phyloP scores from a whole-genome alignment of 768 basidiomycete species.

The Dentipellis sp. region DNA sequence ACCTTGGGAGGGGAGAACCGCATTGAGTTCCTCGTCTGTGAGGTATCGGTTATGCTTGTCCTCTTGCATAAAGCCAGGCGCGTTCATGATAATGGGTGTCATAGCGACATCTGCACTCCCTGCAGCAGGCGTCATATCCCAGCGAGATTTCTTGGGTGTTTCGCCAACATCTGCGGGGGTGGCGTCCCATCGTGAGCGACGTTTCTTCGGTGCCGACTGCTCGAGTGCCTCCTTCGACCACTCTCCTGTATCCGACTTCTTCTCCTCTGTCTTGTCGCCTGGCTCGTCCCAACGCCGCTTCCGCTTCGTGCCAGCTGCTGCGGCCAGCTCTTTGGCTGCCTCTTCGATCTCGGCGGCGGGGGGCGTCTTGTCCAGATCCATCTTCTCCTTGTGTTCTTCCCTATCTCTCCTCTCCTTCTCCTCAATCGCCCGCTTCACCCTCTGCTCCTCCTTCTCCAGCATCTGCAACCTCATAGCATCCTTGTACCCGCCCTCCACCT shows the following conservation, averaged over 20 bases:
- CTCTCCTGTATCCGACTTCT: conserved; percentile 56
- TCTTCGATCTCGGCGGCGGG: conserved; percentile 73
- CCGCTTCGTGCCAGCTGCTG: conserved; percentile 48
- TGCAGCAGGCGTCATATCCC: conserved; percentile 89
- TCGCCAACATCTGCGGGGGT: conserved; percentile 72
- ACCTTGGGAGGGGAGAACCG: conserved; percentile 75
- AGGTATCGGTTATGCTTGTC: conserved; percentile 97
- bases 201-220: conserved; percentile 75
- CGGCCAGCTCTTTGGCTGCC: conserved; percentile 57
- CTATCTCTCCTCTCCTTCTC: conserved; percentile 77
- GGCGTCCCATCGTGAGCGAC: conserved; percentile 94
- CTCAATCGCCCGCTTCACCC: conserved; percentile 78
- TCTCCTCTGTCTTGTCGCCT: conserved; percentile 38
- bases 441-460: conserved; percentile 87
- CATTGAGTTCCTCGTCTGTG: conserved; percentile 91
- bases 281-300: conserved; percentile 77
- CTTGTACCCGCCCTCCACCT: conserved; percentile 83
- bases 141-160: conserved; percentile 85
- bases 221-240: conserved; percentile 74
- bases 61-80: conserved; percentile 73
- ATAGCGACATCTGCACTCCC: conserved; percentile 50
- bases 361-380: conserved; percentile 89
- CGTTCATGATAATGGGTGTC: conserved; percentile 82
- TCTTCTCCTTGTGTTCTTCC: conserved; percentile 65
- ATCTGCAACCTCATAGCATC: conserved; percentile 90